Base-by-base conservation (phyloP, 306 rosid genomes). In the Inga laurina region DNA sequence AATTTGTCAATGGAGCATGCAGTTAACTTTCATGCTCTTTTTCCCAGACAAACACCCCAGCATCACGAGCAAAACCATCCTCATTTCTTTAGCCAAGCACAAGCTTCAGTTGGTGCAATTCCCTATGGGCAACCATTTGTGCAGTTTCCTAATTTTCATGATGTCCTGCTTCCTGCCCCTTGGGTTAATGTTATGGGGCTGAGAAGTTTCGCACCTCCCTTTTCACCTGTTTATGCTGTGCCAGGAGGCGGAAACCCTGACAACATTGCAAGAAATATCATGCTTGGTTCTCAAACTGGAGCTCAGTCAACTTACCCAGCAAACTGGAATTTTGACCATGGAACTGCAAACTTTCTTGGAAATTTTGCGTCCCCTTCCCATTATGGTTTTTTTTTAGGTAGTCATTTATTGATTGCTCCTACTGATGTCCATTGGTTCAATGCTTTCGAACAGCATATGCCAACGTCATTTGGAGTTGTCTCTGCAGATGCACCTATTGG, bases 331-430 rank as follows among this genome's bases (percentile, higher is more conserved):
- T 39, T 41, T 56, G 45, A 46, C 77, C 43, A 68, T 69, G 72
- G 65, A 49, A 82, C 46, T 76, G 57, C 78, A 54, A 68, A 76
- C 82, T 48, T 57, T 32, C 69, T n/a, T 13, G 75, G 59, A 78
- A 74, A 52, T 69, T 11, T 73, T 79, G 30, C 80, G 10, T n/a
- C 13, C 37, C 35, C 66, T 4, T 24, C 73, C 1, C 51, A 7
- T 10, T 54, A 51, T 49, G 71, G 61, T 66, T 24, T 79, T 37
- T 56, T 59, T 83, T 35, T 79, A 13, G 34, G 27, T 24, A 19
- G 16, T 48, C 70, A 72, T 32, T 30, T 83, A 19, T 59, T 68
- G 18, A 43, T 10, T 74, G 80, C 80, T 74, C 83, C 76, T 65
- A 22, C 71, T 19, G 14, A 52, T 61, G 37, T 79, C 8, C 70